Base-by-base conservation (phyloP, 352 stramenopile genomes). In the Phytopythium delawarense region DNA sequence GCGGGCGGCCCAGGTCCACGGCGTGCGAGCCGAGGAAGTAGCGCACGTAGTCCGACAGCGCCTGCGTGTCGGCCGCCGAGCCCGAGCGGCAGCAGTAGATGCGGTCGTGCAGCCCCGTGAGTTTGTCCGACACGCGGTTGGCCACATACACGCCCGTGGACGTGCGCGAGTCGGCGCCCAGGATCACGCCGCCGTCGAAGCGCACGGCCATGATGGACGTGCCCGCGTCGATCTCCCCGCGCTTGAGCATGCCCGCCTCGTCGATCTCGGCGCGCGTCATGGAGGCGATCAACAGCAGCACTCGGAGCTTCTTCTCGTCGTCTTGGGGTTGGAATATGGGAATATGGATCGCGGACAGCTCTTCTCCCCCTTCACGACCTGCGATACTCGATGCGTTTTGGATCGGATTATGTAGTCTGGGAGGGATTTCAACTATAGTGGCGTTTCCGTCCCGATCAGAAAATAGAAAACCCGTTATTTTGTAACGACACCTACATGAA, bases 131-230 rank as follows among this genome's bases (percentile, higher is more conserved):
- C 45, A 98, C 96, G 63, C 98, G 89, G 75, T 99, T 99, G 60
- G 96, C 96, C 37, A 99, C 92, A 80, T 99, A 99, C 42, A 88
- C 92, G 66, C 96, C 94, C 53, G 88, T 98, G 57, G 92, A 98
- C 57, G 92, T 98, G 61, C 94, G 85, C 21, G 79, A 96, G 79
- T 98, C 97, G 37, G 97, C 97, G 59, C 96, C 97, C 25, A 99
- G 84, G 57, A 99, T 90, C 21, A 99, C 97, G 56, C 98, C 98
- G 42, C 94, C 96, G 9, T 96, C 80, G 78, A 98, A 99, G 54
- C 87, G 84, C 54, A 99, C 88, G 18, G 97, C 97, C 78, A 99
- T 98, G 81, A 99, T 99, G 53, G 97, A 99, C 32, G 98, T 99
- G 64, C 96, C 94, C 35, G 92, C 96, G 69, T 94, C 92, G 39